Evolutionary conservation across 2,329 filamentous ascomycete species (phyloP), one percentile per base, ranked within the genome.

Genomic region (Colletotrichum siamense): DNA sequence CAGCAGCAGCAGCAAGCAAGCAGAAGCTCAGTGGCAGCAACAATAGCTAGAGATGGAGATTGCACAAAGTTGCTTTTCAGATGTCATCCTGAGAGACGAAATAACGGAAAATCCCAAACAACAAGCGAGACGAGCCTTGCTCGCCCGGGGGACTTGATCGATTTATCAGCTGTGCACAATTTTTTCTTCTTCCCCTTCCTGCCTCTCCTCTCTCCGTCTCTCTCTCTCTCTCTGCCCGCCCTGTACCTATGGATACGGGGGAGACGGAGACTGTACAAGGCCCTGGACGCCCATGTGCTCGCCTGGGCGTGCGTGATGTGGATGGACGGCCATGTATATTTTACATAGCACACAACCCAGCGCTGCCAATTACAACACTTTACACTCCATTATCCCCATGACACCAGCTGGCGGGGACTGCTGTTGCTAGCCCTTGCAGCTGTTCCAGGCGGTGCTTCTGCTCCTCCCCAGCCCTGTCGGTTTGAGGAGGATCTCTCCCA

Each of bases 141-240:
- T 68, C 68, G 59, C 49, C 57, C 55, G n/a, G 63, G 73, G 70
- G 67, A 75, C 73, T 63, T 55, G 18, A 39, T 57, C 65, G 66
- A 77, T 77, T 77, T 75, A 77, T 77, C 71, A 77, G 75, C 75
- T 75, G 65, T 75, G 75, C 71, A 75, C 75, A 77, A 66, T 44
- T 73, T 73, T 63, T 49, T 49, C 8, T 73, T 73, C 61, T 73
- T 69, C 61, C 59, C 70, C 57, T 52, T 39, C 57, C 70, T 68
- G 57, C 24, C 39, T 63, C 30, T 18, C 30, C n/a, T 22, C 30
- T 32, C 59, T 59, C 24, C 26, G 28, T 49, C 61, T 52, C n/a
- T 52, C 44, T 49, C 39, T 49, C 18, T 49, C 44, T 52, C 44
- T 52, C 44, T 52, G n/a, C 44, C 39, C 5, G 39, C 39, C 44